phyloP scores from a whole-genome alignment of 371 early-diverging fungal genomes.

The Mycotypha africana region DNA sequence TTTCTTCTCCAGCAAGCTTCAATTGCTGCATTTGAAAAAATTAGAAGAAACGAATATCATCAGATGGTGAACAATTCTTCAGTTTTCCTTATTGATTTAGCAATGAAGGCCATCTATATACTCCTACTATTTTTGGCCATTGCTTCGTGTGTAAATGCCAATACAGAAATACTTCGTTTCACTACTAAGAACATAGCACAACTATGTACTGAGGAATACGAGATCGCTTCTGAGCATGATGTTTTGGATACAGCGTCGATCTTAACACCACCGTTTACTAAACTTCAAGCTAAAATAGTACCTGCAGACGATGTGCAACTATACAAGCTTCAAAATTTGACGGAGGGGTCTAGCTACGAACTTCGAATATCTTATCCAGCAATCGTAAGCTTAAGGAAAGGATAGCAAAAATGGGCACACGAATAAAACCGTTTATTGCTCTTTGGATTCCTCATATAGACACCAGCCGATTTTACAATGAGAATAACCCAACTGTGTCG shows the following conservation, averaged over 20 bases:
- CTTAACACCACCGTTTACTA: constrained; percentile 13
- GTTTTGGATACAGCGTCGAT: neutral
- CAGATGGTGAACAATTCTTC: neutral
- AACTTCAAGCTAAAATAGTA: constrained; percentile 12
- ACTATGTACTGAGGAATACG: neutral
- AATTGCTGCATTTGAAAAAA: neutral
- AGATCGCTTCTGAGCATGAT: neutral
- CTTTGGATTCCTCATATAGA: too few species aligned
- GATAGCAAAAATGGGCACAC: neutral
- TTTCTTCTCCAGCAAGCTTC: too few species aligned
- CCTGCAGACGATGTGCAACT: constrained; percentile 1
- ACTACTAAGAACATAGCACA: constrained; percentile 16
- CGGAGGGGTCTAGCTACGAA: constrained; percentile 21
- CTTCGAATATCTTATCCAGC: constrained; percentile 39
- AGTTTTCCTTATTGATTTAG: neutral
- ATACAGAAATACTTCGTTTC: constrained; percentile 46
- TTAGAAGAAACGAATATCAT: neutral
- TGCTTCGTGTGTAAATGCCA: constrained; percentile 10
- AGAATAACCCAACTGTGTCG: constrained; percentile 7
- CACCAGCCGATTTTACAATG: constrained; percentile 33
- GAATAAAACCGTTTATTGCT: neutral
- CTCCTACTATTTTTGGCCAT: neutral
- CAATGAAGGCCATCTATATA: neutral
- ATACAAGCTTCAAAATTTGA: constrained; percentile 16
- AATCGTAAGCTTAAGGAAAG: constrained; percentile 15